Percentiles rank a stretch among this genome's conserved stretches.
Conservation (phyloP, 345 rosid genomes). For the Populus davidiana region DNA sequence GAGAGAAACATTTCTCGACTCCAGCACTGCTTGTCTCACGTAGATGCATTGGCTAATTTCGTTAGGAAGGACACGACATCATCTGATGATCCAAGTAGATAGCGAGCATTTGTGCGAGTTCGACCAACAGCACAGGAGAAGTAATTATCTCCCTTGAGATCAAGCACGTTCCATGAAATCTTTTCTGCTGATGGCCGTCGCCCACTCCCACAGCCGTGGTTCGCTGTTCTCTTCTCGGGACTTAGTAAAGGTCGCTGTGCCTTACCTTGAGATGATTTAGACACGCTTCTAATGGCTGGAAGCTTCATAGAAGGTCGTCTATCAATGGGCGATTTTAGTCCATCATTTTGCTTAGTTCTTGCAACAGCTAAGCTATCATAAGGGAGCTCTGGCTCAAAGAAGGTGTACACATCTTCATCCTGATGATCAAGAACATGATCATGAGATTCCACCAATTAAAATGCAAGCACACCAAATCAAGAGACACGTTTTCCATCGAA, state of each 20-base stretch:
- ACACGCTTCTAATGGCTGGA: constrained; percentile 56
- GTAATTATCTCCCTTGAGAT: constrained; percentile 94
- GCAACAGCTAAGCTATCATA: constrained; percentile 47
- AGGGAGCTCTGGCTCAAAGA: constrained; percentile 97
- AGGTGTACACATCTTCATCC: constrained; percentile 98
- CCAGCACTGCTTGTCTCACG: constrained; percentile 1
- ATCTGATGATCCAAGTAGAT: constrained; percentile 64
- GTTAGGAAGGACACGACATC: constrained; percentile 72
- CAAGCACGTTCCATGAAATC: constrained; percentile 93
- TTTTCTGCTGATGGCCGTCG: constrained; percentile 66
- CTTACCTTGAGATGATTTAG: constrained; percentile 62
- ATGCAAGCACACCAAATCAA: not conserved
- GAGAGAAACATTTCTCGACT: not conserved
- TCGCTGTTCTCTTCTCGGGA: constrained; percentile 45
- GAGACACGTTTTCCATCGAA: not conserved
- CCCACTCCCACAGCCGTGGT: constrained; percentile 41
- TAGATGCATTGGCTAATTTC: constrained; percentile 48
- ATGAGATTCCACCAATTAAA: not conserved
- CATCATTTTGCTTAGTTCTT: constrained; percentile 65
- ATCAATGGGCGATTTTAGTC: constrained; percentile 51
- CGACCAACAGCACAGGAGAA: constrained; percentile 96
- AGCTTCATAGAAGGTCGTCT: constrained; percentile 54
- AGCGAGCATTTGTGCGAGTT: constrained; percentile 76
- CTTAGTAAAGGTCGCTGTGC: constrained; percentile 48
- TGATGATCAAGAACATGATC: constrained; percentile 19